Evolutionary conservation across 2,329 filamentous ascomycete species (phyloP).

Genomic region (Emericellopsis cladophorae): DNA sequence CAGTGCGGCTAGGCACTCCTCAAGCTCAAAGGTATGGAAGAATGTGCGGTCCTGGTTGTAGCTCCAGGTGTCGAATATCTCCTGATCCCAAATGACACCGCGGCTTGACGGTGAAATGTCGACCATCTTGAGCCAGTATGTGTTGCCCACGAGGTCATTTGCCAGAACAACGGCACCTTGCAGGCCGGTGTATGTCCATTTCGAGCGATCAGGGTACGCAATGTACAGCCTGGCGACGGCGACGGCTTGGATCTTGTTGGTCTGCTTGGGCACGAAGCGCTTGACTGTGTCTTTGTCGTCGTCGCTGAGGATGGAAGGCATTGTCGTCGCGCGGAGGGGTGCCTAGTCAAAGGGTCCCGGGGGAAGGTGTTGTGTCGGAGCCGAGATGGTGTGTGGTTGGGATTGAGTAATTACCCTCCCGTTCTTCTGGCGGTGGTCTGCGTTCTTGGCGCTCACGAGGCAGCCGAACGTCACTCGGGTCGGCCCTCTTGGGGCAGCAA

Average conservation of each 20-base stretch:
- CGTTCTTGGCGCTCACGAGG: not conserved
- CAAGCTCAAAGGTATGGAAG: constrained; percentile 94
- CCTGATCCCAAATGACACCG: constrained; percentile 93
- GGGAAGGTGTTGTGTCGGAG: not conserved
- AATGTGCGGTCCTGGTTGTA: constrained; percentile 98
- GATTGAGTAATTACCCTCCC: not conserved
- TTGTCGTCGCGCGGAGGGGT: constrained; percentile 11
- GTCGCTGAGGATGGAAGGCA: constrained; percentile 66
- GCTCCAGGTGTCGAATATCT: constrained; percentile 87
- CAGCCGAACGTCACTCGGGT: not conserved
- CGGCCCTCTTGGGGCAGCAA: too few species aligned
- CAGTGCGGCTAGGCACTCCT: constrained; percentile 78
- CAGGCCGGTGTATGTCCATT: constrained; percentile 90
- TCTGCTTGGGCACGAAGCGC: constrained; percentile 81
- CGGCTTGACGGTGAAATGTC: constrained; percentile 75
- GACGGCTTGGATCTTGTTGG: constrained; percentile 95
- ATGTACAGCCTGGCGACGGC: constrained; percentile 89
- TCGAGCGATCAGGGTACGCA: constrained; percentile 70
- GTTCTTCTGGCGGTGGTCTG: too few species aligned
- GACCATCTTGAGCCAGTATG: constrained; percentile 95
- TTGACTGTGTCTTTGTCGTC: constrained; percentile 96
- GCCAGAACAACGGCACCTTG: constrained; percentile 86
- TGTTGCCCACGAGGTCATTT: constrained; percentile 89
- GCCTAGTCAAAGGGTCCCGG: not conserved
- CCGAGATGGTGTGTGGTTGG: not conserved